phyloP scores from a whole-genome alignment of 2,329 filamentous ascomycete species.

The Colletotrichum abscissum region DNA sequence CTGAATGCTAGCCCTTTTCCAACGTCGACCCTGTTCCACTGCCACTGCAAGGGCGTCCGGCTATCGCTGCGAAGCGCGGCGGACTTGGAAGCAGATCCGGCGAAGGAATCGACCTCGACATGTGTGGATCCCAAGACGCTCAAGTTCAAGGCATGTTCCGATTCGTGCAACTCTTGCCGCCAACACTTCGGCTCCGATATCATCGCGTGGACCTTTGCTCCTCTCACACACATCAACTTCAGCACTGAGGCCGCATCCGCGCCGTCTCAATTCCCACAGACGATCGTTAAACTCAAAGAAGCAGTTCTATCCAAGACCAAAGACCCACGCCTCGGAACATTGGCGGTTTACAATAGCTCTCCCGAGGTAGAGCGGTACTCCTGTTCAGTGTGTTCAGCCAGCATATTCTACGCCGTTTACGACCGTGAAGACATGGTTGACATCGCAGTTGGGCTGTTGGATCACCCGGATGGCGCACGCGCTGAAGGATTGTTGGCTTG shows the following conservation, averaged over 20 bases:
- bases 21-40: constrained; percentile 50
- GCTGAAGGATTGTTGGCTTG: constrained; percentile 57
- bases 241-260: constrained; percentile 13
- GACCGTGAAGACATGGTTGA: constrained; percentile 52
- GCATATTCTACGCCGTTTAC: constrained; percentile 56
- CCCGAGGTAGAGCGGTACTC: constrained; percentile 59
- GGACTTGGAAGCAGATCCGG: constrained; percentile 43
- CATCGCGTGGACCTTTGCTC: constrained; percentile 56
- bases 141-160: constrained; percentile 52
- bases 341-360: constrained; percentile 56
- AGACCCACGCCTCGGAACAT: constrained; percentile 53
- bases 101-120: constrained; percentile 47
- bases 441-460: constrained; percentile 56
- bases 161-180: constrained; percentile 61
- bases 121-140: constrained; percentile 56
- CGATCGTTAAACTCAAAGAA: constrained; percentile 45
- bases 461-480: constrained; percentile 56
- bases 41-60: constrained; percentile 59
- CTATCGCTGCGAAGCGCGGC: constrained; percentile 49
- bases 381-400: constrained; percentile 59
- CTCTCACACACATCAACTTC: constrained; percentile 53
- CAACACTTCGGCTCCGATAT: constrained; percentile 54
- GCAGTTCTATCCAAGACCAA: constrained; percentile 43
- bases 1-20: not conserved
- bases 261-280: constrained; percentile 42